phyloP scores from a whole-genome alignment of 768 basidiomycete species.

The Pleurotus pulmonarius region DNA sequence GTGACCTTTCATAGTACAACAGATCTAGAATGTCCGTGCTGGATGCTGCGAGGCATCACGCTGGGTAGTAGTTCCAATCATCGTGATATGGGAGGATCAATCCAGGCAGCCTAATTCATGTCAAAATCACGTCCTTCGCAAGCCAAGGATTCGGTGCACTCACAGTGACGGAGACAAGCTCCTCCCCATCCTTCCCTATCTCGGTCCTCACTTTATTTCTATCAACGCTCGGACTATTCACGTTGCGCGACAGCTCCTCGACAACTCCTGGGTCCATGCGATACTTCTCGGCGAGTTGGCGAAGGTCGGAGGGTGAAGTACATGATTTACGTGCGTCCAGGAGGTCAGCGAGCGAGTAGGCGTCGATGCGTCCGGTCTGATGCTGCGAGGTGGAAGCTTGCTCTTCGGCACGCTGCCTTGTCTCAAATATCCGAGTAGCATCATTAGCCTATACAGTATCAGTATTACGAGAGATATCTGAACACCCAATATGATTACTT shows the following conservation, averaged over 20 bases:
- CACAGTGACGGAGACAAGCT: slow-evolving; percentile 47
- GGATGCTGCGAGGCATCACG: too few species aligned
- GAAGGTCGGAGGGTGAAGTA: slow-evolving; percentile 36
- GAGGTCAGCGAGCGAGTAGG: slow-evolving; percentile 47
- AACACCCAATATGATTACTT: slow-evolving; percentile 14
- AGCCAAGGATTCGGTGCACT: slow-evolving; percentile 15
- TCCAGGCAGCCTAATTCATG: slow-evolving; percentile 40
- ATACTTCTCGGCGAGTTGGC: slow-evolving; percentile 49
- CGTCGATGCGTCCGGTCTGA: slow-evolving; percentile 50
- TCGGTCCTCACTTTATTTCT: slow-evolving; percentile 37
- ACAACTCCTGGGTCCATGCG: slow-evolving; percentile 51
- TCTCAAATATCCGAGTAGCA: slow-evolving; percentile 45
- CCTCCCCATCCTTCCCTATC: slow-evolving; percentile 53
- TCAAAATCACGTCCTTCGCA: background rate
- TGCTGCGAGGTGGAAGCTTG: slow-evolving; percentile 36
- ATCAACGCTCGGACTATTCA: slow-evolving; percentile 65
- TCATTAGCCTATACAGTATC: slow-evolving; percentile 17
- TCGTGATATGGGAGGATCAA: slow-evolving; percentile 23
- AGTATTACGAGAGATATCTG: background rate
- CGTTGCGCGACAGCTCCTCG: slow-evolving; percentile 46
- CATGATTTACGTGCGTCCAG: slow-evolving; percentile 60
- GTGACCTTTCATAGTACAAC: too few species aligned
- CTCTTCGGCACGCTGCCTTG: slow-evolving; percentile 51
- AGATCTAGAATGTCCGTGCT: too few species aligned
- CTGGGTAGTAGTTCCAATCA: too few species aligned